These are phyloP conservation scores for Russula griseocarnosa DNA, from an alignment of 768 basidiomycete genomes.

Conservation along the genomic window DNA sequence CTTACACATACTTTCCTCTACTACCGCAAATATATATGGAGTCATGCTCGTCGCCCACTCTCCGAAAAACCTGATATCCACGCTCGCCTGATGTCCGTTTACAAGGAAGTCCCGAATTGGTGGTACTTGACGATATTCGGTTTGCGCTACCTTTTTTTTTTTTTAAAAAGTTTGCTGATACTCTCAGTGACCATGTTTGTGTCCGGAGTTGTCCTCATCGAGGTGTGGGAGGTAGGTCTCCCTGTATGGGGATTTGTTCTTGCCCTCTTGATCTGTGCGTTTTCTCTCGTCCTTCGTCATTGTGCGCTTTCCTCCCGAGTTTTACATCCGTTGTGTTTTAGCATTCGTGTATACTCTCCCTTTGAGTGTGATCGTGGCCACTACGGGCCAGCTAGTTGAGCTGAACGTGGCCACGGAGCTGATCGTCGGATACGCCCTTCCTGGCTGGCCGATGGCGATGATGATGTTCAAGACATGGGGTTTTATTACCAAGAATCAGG, in stretches of 20 bases:
- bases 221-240: conserved; percentile 67
- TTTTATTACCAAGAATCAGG: conserved; percentile 66
- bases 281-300: background rate
- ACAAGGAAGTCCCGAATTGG: conserved; percentile 78
- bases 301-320: background rate
- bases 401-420: conserved; percentile 75
- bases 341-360: conserved; percentile 47
- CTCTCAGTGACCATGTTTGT: conserved; percentile 54
- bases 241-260: conserved; percentile 73
- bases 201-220: conserved; percentile 65
- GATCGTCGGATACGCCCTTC: too few relatives aligned
- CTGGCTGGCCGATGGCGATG: conserved; percentile 74
- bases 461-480: conserved; percentile 88
- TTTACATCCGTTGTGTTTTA: background rate
- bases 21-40: conserved; percentile 76
- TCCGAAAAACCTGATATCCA: conserved; percentile 81
- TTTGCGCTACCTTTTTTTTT: conserved; percentile 8
- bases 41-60: conserved; percentile 63
- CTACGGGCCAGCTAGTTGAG: conserved; percentile 75
- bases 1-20: conserved; percentile 67
- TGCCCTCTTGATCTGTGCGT: conserved; percentile 55
- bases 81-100: conserved; percentile 75
- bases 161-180: too few relatives aligned
- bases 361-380: conserved; percentile 60
- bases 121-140: conserved; percentile 71